A percentile compares a stretch with the other conserved stretches of the same genome.
phyloP scores from a whole-genome alignment of 2,329 filamentous ascomycete genomes.

The Paecilomyces fulvus region DNA sequence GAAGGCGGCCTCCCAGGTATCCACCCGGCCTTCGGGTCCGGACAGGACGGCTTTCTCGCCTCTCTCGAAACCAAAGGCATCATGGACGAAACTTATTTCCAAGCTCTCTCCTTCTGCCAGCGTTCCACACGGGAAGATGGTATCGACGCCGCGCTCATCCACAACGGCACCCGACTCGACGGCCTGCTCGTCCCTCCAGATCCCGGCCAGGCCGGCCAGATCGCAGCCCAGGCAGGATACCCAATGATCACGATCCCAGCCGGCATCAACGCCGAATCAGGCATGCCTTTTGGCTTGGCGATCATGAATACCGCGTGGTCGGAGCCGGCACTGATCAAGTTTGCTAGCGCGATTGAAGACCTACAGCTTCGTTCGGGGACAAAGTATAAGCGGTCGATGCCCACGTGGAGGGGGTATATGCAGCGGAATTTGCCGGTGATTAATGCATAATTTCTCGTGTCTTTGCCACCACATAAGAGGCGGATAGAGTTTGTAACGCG shows the following conservation, averaged over 20 bases:
- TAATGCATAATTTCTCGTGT: constrained; percentile 7
- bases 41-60: constrained; percentile 63
- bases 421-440: constrained; percentile 27
- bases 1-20: constrained; percentile 58
- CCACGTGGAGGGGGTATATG: constrained; percentile 47
- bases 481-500: too few species aligned
- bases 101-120: constrained; percentile 56
- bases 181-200: constrained; percentile 61
- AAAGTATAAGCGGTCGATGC: constrained; percentile 41
- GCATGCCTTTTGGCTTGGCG: constrained; percentile 55
- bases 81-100: constrained; percentile 57
- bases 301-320: constrained; percentile 55
- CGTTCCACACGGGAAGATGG: constrained; percentile 54
- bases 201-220: constrained; percentile 59
- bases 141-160: constrained; percentile 58
- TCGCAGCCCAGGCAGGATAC: constrained; percentile 68
- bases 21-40: constrained; percentile 57
- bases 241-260: constrained; percentile 63
- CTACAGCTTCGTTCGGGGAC: constrained; percentile 39
- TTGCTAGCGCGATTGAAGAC: constrained; percentile 56
- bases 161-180: constrained; percentile 43
- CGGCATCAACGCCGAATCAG: constrained; percentile 44
- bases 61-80: constrained; percentile 53
- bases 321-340: constrained; percentile 51
- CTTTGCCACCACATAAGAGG: too few species aligned